Base-by-base conservation (phyloP, 2,329 filamentous ascomycete species). In the Cryphonectria nitschkei region DNA sequence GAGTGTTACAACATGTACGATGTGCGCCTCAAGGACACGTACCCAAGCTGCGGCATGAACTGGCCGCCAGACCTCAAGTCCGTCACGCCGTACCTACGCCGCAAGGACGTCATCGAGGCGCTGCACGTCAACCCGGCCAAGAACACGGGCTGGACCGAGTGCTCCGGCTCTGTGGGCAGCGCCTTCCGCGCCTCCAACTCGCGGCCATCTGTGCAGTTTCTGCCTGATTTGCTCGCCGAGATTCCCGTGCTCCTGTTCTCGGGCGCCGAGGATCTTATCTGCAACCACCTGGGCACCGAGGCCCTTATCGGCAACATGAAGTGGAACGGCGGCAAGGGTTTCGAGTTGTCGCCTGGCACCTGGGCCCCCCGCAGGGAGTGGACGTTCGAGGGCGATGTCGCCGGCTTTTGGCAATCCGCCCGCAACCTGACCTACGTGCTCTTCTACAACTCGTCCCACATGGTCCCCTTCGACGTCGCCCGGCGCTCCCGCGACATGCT, bases 1-100 rank as follows among this genome's bases (percentile, higher is more conserved):
- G 80, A 89, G 77, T 99, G 97, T 80, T 80, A 90, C 79, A 99
- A 99, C 83, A 98, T 98, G 93, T 99, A 99, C 81, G 96, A 99
- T 80, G 88, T 98, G 68, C 93, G 95, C 63, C 86, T 98, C 63
- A 90, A 86, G 74, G 96, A 99, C 80, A 84, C 83, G 8, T 94
- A 89, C 80, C 92, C 93, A 5, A 92, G 91, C 73, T 99, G 96
- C 80, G 96, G 96, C 75, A 97, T 97, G 95, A 95, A 94, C 83
- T 99, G 97, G 97, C 96, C 96, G 43, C 92, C 94, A 74, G 96
- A 99, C 81, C 85, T 99, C 77, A 81, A 82, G 63, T 79, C 87
- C 65, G 88, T 99, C 32, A 93, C 89, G 7, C 93, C 94, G 0
- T 99, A 98, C 80, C 88, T 99, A 67, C 92, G 93, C 70, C 90